Evolutionary conservation across 306 rosid genomes (phyloP).

Genomic region (Cyamopsis tetragonoloba): DNA sequence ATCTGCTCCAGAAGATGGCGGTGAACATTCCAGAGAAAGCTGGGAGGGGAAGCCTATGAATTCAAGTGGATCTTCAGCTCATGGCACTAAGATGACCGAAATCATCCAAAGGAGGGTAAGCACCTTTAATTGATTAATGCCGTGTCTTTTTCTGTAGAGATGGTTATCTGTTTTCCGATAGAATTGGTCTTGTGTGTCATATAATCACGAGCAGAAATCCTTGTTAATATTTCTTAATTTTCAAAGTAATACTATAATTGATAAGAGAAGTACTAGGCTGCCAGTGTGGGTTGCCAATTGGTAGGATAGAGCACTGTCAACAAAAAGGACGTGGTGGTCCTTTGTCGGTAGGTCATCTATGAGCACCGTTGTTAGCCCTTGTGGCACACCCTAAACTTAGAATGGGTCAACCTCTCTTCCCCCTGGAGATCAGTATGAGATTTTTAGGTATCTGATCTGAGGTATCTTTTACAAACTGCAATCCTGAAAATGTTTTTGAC

Average conservation of each 20-base stretch:
- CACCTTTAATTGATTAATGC: conserved; percentile 8
- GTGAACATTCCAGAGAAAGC: conserved; percentile 63
- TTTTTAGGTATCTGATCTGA: background rate
- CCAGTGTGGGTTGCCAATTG: background rate
- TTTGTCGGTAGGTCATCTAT: background rate
- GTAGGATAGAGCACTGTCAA: background rate
- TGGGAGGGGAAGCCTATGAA: conserved; percentile 63
- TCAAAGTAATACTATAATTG: background rate
- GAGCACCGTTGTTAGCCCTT: background rate
- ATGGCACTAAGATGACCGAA: conserved; percentile 69
- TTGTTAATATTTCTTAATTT: conserved; percentile 15
- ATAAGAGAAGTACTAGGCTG: background rate
- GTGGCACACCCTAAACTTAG: background rate
- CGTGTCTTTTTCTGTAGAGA: background rate
- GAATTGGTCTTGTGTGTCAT: conserved; percentile 2
- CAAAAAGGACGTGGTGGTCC: background rate
- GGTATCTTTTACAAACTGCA: conserved; percentile 1
- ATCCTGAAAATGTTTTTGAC: conserved; percentile 1
- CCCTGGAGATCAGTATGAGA: background rate
- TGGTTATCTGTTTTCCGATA: background rate
- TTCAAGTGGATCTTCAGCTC: conserved; percentile 55
- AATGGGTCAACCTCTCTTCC: background rate
- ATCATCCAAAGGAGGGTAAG: conserved; percentile 89
- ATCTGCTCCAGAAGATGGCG: conserved; percentile 52
- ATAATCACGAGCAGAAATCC: background rate